A percentile compares a stretch with the other conserved stretches of the same genome.
These are phyloP conservation scores for Ceratobasidium sp. DNA, from an alignment of 1,284 basidiomycete species.

Conservation along the genomic window DNA sequence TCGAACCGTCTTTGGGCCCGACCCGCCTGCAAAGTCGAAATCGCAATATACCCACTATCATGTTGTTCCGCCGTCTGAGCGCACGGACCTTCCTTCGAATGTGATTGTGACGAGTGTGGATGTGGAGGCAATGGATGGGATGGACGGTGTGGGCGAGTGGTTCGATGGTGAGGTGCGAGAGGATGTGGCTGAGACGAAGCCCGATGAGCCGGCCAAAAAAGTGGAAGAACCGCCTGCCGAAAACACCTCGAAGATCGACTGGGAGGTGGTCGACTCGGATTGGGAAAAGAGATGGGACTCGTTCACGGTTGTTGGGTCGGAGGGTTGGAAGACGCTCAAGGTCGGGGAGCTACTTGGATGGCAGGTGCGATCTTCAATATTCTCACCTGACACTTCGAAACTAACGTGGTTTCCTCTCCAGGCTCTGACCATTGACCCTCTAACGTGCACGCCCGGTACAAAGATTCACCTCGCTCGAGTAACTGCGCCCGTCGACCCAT, in stretches of 20 bases:
- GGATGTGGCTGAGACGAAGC: constrained; percentile 42
- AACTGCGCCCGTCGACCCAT: not conserved
- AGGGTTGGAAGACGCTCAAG: constrained; percentile 47
- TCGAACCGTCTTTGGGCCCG: constrained; percentile 64
- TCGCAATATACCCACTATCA: constrained; percentile 44
- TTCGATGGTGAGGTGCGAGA: constrained; percentile 40
- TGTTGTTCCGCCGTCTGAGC: constrained; percentile 70
- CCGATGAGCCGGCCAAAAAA: not conserved
- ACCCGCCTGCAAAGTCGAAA: constrained; percentile 35
- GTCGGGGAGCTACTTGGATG: constrained; percentile 56
- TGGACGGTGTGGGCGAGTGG: constrained; percentile 43
- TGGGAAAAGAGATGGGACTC: constrained; percentile 51
- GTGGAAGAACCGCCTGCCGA: too few species aligned
- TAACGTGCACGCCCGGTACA: constrained; percentile 61
- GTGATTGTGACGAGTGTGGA: constrained; percentile 72
- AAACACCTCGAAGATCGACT: constrained; percentile 51
- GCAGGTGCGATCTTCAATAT: constrained; percentile 56
- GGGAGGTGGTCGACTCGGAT: constrained; percentile 50
- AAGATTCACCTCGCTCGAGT: constrained; percentile 57
- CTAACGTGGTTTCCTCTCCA: too few species aligned
- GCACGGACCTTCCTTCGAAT: constrained; percentile 62
- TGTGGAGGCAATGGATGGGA: constrained; percentile 58
- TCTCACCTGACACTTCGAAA: constrained; percentile 2
- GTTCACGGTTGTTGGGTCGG: constrained; percentile 47
- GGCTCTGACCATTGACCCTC: constrained; percentile 61